Evolutionary conservation across 768 basidiomycete genomes (phyloP).

Genomic region (Filobasidium wieringae): DNA sequence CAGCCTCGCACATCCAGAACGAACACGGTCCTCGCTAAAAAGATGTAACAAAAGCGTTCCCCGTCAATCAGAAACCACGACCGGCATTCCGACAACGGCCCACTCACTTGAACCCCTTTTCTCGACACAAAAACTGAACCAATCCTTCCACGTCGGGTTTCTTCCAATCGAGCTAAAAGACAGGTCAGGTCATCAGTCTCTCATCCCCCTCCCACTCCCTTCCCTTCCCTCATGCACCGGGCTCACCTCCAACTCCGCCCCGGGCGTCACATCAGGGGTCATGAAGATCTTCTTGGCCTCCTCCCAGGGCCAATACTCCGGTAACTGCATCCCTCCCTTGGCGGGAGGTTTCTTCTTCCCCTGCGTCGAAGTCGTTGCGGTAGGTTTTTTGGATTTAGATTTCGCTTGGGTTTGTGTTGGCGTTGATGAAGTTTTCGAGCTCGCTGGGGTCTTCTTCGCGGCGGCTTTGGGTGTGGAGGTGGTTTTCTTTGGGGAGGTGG

Average conservation of each 20-base stretch:
- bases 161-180: conserved; percentile 75
- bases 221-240: neutral
- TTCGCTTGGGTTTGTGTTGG: too few relatives aligned
- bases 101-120: conserved; percentile 92
- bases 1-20: conserved; percentile 88
- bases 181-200: neutral
- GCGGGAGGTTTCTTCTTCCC: conserved; percentile 38
- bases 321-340: conserved; percentile 65
- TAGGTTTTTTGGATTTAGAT: conserved; percentile 26
- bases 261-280: conserved; percentile 78
- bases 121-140: conserved; percentile 78
- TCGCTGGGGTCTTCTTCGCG: too few relatives aligned
- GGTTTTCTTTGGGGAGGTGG: too few relatives aligned
- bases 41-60: neutral
- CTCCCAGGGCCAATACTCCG: conserved; percentile 95
- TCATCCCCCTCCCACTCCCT: neutral
- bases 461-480: too few relatives aligned
- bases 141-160: conserved; percentile 84
- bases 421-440: too few relatives aligned
- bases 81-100: neutral
- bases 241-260: conserved; percentile 69
- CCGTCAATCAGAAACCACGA: neutral
- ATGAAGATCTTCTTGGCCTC: conserved; percentile 83
- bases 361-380: conserved; percentile 6
- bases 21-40: conserved; percentile 82